phyloP scores from a whole-genome alignment of 352 stramenopile genomes.

The Aphanomyces euteiches region DNA sequence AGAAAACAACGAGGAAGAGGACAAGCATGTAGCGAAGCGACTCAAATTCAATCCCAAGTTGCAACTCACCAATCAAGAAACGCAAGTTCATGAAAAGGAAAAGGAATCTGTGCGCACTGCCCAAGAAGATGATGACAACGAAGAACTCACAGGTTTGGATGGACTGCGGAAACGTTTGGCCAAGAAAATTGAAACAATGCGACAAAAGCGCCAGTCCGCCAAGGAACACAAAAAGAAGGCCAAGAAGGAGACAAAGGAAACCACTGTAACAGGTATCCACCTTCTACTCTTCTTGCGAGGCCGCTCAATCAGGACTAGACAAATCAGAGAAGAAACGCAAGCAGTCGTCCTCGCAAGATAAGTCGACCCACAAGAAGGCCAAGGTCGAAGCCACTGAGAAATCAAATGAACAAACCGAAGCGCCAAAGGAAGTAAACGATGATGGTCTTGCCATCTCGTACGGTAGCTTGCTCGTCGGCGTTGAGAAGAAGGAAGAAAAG shows the following conservation, averaged over 20 bases:
- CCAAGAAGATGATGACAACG: slow-evolving; percentile 41
- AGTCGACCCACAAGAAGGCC: slow-evolving; percentile 39
- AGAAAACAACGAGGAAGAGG: slow-evolving; percentile 37
- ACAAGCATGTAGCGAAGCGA: slow-evolving; percentile 42
- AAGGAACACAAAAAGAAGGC: slow-evolving; percentile 57
- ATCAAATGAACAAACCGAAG: neutral
- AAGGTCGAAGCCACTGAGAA: slow-evolving; percentile 30
- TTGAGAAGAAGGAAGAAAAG: slow-evolving; percentile 44
- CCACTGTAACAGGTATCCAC: slow-evolving; percentile 33
- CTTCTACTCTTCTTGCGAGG: slow-evolving; percentile 23
- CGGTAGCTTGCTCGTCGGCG: slow-evolving; percentile 58
- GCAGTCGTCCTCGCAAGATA: slow-evolving; percentile 34
- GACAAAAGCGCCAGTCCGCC: slow-evolving; percentile 65
- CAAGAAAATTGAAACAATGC: slow-evolving; percentile 65
- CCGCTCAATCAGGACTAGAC: neutral
- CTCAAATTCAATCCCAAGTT: slow-evolving; percentile 62
- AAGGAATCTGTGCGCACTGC: slow-evolving; percentile 34
- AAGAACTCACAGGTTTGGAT: slow-evolving; percentile 34
- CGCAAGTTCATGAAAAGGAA: slow-evolving; percentile 50
- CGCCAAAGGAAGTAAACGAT: slow-evolving; percentile 28
- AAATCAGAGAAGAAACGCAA: slow-evolving; percentile 55
- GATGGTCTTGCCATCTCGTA: slow-evolving; percentile 57
- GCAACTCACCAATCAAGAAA: slow-evolving; percentile 63
- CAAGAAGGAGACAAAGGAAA: slow-evolving; percentile 49
- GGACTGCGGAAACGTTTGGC: slow-evolving; percentile 63